Conservation (phyloP, 2,329 filamentous ascomycete species). For the Nothophoma quercina region DNA sequence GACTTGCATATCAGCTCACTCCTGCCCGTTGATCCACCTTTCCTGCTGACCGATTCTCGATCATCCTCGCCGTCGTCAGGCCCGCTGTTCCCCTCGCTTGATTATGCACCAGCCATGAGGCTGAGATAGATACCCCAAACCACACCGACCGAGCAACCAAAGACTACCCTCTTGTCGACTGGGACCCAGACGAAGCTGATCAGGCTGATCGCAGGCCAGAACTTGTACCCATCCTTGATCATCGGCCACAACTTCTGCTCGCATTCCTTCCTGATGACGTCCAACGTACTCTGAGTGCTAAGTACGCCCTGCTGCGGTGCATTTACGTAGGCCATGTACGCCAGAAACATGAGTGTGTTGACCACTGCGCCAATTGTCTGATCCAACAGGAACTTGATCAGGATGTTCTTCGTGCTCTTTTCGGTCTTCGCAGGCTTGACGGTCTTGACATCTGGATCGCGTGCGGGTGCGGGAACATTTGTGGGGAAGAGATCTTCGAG, state of each 20-base stretch:
- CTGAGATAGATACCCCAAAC: constrained; percentile 80
- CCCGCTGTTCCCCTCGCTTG: background rate
- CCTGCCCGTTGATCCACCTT: constrained; percentile 1
- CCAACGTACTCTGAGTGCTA: constrained; percentile 44
- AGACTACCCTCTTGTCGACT: constrained; percentile 73
- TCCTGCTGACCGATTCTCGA: background rate
- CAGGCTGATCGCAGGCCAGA: constrained; percentile 75
- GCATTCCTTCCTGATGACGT: constrained; percentile 40
- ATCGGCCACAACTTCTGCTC: constrained; percentile 64
- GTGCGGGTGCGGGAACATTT: constrained; percentile 46
- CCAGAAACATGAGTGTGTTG: constrained; percentile 71
- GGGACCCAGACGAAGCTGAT: constrained; percentile 76
- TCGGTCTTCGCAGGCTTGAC: constrained; percentile 34
- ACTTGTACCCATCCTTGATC: constrained; percentile 69
- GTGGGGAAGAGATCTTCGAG: constrained; percentile 79
- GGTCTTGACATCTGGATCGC: constrained; percentile 34
- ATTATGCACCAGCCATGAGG: constrained; percentile 56
- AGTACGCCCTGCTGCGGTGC: constrained; percentile 24
- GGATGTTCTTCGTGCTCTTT: constrained; percentile 68
- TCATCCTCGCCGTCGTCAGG: background rate
- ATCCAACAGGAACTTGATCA: constrained; percentile 72
- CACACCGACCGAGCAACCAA: constrained; percentile 75
- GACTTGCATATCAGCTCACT: constrained; percentile 11
- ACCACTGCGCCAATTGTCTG: constrained; percentile 70
- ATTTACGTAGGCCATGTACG: constrained; percentile 62